Base-by-base conservation (phyloP, 2,329 filamentous ascomycete genomes). In the Chrysoporthe puriensis region DNA sequence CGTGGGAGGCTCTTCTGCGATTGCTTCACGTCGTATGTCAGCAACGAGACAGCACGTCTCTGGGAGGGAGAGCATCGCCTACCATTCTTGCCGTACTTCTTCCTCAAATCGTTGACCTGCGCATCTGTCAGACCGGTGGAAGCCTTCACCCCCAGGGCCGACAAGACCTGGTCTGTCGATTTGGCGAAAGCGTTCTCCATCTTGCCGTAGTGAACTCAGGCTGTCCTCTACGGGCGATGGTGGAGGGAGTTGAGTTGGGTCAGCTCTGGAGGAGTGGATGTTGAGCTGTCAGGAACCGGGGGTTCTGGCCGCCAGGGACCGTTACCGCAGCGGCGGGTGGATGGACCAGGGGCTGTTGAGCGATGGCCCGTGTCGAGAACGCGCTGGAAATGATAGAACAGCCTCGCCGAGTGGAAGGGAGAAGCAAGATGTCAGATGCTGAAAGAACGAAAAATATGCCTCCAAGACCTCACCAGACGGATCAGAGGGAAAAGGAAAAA, bases 1-100 rank as follows among this genome's bases (percentile, higher is more conserved):
- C 43, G 96, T 99, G 3, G 96, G 94, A 64, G 96, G 96, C 72
- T 99, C 96, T 82, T 99, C 96, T 58, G 86, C 81, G 70, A 89
- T 89, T 60, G 85, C 86, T 88, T 71, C 11, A 56, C 16, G 52
- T 9, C 18, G 11, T 50, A 14, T 67, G 57, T 65, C 56, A 70
- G 63, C 46, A 66, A 61, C n/a, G 14, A 4, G 6, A n/a, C 21
- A 36, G 13, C 44, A 32, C 21, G 50, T 40, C 43, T 48, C 40
- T 42, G 58, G 70, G 63, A 40, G 48, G 48, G 63, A 59, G 70
- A 60, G 42, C 43, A 52, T 50, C 36, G 77, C 85, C 70, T 81
- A 91, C 89, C 84, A 83, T 91, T 91, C 76, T 84, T 87, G 71
- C 89, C 89, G 76, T 90, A 78, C 79, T 88, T 90, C 62, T 79